A percentile compares a stretch with the other conserved stretches of the same genome.
These are phyloP conservation scores for Amauroascus niger DNA, from an alignment of 2,329 filamentous ascomycete species.

Conservation along the genomic window DNA sequence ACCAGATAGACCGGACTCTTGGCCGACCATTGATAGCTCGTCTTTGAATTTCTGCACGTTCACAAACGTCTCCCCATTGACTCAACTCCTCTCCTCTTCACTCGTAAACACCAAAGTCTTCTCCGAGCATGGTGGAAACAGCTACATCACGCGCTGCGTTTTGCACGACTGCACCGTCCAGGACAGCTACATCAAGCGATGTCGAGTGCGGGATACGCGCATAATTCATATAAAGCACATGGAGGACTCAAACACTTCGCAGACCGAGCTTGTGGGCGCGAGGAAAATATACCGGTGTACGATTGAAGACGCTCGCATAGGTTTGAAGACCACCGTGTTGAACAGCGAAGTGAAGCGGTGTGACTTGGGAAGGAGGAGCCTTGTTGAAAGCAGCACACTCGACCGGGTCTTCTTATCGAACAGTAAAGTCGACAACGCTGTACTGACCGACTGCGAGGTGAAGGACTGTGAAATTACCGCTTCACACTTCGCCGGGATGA, in stretches of 20 bases:
- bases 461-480: constrained; percentile 15
- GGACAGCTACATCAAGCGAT: constrained; percentile 11
- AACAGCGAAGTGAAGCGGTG: constrained; percentile 3
- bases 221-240: constrained; percentile 5
- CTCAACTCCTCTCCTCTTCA: constrained; percentile 11
- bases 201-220: constrained; percentile 6
- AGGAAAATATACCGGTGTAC: constrained; percentile 10
- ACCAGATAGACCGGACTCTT: constrained; percentile 16
- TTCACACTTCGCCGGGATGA: constrained; percentile 17
- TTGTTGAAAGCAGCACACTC: constrained; percentile 12
- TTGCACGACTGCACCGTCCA: not conserved
- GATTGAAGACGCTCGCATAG: constrained; percentile 12
- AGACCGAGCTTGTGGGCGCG: constrained; percentile 9
- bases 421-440: constrained; percentile 13
- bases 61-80: constrained; percentile 14
- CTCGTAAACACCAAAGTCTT: constrained; percentile 5
- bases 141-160: constrained; percentile 1
- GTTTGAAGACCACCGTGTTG: not conserved
- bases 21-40: constrained; percentile 16
- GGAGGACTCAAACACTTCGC: constrained; percentile 5
- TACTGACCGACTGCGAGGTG: constrained; percentile 17
- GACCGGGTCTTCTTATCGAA: constrained; percentile 11
- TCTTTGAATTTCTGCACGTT: constrained; percentile 15
- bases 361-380: constrained; percentile 5
- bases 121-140: not conserved